Percentiles rank a stretch among this genome's conserved stretches.
phyloP scores from a whole-genome alignment of 148 eudicot species.

The Nepenthes gracilis region DNA sequence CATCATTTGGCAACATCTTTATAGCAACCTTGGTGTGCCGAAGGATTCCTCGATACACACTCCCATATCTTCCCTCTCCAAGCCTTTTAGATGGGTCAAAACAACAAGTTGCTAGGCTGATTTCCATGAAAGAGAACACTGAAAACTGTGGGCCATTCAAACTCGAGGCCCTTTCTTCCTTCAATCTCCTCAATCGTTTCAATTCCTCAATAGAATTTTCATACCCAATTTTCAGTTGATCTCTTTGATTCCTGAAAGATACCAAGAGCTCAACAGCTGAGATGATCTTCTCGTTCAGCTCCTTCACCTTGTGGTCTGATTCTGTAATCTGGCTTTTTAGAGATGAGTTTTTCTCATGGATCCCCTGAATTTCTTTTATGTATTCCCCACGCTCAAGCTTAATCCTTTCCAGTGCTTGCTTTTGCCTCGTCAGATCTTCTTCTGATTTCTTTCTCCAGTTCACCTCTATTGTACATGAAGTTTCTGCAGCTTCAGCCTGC shows the following conservation, averaged over 20 bases:
- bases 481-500: slow-evolving; percentile 58
- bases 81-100: slow-evolving; percentile 62
- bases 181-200: slow-evolving; percentile 18
- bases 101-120: slow-evolving; percentile 57
- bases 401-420: slow-evolving; percentile 37
- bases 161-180: slow-evolving; percentile 12
- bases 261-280: slow-evolving; percentile 68
- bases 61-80: slow-evolving; percentile 66
- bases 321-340: slow-evolving; percentile 40
- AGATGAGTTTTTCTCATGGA: slow-evolving; percentile 32
- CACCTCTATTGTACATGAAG: slow-evolving; percentile 25
- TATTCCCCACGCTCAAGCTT: slow-evolving; percentile 29
- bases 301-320: slow-evolving; percentile 28
- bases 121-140: slow-evolving; percentile 48
- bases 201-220: slow-evolving; percentile 29
- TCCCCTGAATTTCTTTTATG: slow-evolving; percentile 34
- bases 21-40: slow-evolving; percentile 61
- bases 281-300: slow-evolving; percentile 62
- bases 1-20: slow-evolving; percentile 70
- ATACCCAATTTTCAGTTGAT: slow-evolving; percentile 40
- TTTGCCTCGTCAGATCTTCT: slow-evolving; percentile 27
- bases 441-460: slow-evolving; percentile 35
- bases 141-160: slow-evolving; percentile 23
- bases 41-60: slow-evolving; percentile 57
- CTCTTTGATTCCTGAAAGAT: slow-evolving; percentile 46